Base-by-base conservation (phyloP, 495 filamentous ascomycete species). In the Lasiosphaeris hirsuta region DNA sequence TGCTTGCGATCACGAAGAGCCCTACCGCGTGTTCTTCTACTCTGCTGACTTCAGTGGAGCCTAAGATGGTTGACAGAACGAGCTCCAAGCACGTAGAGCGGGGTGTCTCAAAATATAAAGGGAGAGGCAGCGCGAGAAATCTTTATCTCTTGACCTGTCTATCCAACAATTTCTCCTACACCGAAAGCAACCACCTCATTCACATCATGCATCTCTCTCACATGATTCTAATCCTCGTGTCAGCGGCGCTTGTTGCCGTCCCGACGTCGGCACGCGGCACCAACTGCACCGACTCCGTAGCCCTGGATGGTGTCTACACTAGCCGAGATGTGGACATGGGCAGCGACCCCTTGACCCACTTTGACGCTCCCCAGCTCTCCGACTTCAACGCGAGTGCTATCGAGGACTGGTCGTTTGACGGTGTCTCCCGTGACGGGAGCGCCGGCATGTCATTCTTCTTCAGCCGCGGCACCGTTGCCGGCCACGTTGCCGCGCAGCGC, bases 271-370 rank as follows among this genome's bases (percentile, higher is more conserved):
- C 18, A 30, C 18, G 18, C 18, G 17, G 18, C 44, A 23, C 44
- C 15, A 8, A 47, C 23, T 47, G 44, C 44, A 47, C 18, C 44
- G 33, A 47, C 44, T 47, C 15, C 17, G 17, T 30, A n/a, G 44
- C 44, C 44, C 15, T 19, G 2, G 44, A 47, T 18, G 50, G 50
- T n/a, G 37, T 30, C 2, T 18, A 17, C 36, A 39, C 41, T 36
- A 30, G 75, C 18, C 36, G 50, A 19, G 17, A 78, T 48, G 47
- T 68, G 13, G 34, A 30, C 4, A 53, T 53, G 50, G 23, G 17
- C 7, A 17, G 23, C 50, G 13, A 53, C 18, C 50, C 50, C 37
- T 37, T 40, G 10, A 41, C 15, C 8, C n/a, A 53, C 38, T 53
- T 53, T 17, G 50, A 53, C 30, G 37, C n/a, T 42, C 35, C 50